Evolutionary conservation across 225 moss, liverwort and hornwort species (phyloP).

Genomic region (Neckera pumila): DNA sequence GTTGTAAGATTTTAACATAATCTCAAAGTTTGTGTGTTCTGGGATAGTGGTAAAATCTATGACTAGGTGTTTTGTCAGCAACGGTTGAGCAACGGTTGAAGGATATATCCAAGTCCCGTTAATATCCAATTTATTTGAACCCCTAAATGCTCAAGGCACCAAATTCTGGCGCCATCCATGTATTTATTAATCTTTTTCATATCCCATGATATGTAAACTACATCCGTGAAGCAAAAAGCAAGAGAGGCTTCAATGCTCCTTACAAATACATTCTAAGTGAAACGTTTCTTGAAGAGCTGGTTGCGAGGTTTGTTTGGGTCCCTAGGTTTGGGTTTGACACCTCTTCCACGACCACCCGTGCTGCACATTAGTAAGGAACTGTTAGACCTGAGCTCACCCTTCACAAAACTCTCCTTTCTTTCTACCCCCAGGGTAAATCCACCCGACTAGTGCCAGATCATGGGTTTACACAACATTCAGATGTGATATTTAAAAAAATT

Average conservation of each 20-base stretch:
- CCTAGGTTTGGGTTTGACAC: slow-evolving; percentile 57
- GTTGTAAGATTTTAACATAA: too few species aligned
- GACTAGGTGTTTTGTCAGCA: too few species aligned
- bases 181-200: too few species aligned
- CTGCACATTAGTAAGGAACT: slow-evolving; percentile 5
- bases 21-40: too few species aligned
- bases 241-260: background rate
- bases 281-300: slow-evolving; percentile 79
- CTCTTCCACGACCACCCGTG: slow-evolving; percentile 67
- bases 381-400: background rate
- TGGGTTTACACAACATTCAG: background rate
- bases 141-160: too few species aligned
- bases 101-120: too few species aligned
- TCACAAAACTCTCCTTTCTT: background rate
- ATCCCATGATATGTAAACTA: too few species aligned
- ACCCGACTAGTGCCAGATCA: background rate
- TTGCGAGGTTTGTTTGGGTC: slow-evolving; percentile 92
- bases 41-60: too few species aligned
- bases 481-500: background rate
- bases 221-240: background rate
- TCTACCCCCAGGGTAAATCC: background rate
- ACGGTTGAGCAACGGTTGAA: too few species aligned
- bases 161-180: too few species aligned
- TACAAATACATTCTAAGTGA: slow-evolving; percentile 11
- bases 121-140: too few species aligned